A percentile compares a stretch with the other conserved stretches of the same genome.
Conservation (phyloP, 1,284 basidiomycete genomes). For the Heterobasidion parviporum region DNA sequence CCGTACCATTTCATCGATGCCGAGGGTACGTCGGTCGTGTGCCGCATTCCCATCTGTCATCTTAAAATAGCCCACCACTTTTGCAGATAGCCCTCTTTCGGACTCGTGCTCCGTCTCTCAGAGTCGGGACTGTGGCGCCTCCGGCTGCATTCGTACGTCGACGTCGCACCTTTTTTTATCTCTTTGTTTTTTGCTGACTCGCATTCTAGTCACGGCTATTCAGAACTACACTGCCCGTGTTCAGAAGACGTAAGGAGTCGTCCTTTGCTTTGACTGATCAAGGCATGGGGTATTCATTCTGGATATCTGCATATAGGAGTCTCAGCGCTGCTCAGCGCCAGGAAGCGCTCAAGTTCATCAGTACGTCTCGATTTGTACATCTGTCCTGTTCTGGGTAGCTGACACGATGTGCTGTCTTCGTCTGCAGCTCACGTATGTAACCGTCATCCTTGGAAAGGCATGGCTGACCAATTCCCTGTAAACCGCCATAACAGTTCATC, state of each 20-base stretch:
- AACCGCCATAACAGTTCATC: constrained; percentile 28
- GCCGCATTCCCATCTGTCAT: no score
- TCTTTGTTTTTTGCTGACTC: background rate
- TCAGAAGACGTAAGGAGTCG: constrained; percentile 21
- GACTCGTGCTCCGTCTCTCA: constrained; percentile 38
- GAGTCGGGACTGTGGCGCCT: constrained; percentile 32
- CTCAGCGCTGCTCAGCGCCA: constrained; percentile 33
- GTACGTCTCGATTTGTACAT: constrained; percentile 8
- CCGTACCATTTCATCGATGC: constrained; percentile 42
- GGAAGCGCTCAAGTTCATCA: constrained; percentile 43
- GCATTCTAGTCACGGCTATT: constrained; percentile 35
- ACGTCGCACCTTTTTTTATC: background rate
- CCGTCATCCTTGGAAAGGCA: background rate
- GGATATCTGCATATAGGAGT: constrained; percentile 2
- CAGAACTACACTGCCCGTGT: constrained; percentile 49
- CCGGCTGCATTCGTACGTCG: constrained; percentile 34
- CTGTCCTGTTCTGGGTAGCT: background rate
- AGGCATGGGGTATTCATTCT: background rate
- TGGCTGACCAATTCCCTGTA: background rate
- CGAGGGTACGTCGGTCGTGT: constrained; percentile 26
- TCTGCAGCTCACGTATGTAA: constrained; percentile 28
- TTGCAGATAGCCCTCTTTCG: constrained; percentile 33
- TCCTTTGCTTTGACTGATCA: background rate
- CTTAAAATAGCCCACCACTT: background rate
- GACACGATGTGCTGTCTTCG: background rate